phyloP scores from a whole-genome alignment of 108 stramenopile genomes.

The Conticribra guillardii region DNA sequence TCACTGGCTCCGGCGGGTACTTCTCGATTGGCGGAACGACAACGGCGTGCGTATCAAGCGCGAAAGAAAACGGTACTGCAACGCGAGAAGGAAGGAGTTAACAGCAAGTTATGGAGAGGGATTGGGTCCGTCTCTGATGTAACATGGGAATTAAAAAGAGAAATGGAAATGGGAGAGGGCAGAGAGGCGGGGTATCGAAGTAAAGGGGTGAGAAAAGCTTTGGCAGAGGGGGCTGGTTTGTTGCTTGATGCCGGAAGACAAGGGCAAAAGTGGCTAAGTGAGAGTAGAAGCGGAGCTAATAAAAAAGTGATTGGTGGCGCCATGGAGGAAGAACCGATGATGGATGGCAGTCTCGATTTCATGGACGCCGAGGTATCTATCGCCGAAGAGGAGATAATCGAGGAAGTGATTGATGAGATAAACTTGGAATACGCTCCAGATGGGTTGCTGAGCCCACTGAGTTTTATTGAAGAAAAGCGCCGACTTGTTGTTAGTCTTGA shows the following conservation, averaged over 20 bases:
- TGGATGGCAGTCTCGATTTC: conserved; percentile 1
- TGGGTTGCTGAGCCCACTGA: conserved; percentile 42
- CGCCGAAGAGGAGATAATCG: conserved; percentile 41
- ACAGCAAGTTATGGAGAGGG: conserved; percentile 49
- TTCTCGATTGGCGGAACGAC: conserved; percentile 49
- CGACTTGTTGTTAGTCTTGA: conserved; percentile 49
- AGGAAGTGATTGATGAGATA: conserved; percentile 51
- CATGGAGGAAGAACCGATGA: conserved; percentile 4
- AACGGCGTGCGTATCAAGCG: conserved; percentile 68
- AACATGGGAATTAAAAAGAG: conserved; percentile 73
- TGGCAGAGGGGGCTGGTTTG: conserved; percentile 55
- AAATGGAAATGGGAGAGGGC: conserved; percentile 66
- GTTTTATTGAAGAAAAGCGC: conserved; percentile 47
- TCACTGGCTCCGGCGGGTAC: conserved; percentile 68
- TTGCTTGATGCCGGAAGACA: conserved; percentile 46
- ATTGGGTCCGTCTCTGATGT: conserved; percentile 67
- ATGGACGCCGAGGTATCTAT: conserved; percentile 29
- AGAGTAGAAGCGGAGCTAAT: conserved; percentile 16
- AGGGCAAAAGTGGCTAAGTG: conserved; percentile 40
- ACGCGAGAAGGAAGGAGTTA: conserved; percentile 65
- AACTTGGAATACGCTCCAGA: conserved; percentile 50
- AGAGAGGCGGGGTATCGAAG: conserved; percentile 78
- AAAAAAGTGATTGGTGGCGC: conserved; percentile 34
- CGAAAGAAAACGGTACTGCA: conserved; percentile 59
- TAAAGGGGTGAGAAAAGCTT: conserved; percentile 57